A percentile compares a stretch with the other conserved stretches of the same genome.
Evolutionary conservation across 805 yeast genomes (phyloP).

Genomic region (Candida suzukii): DNA sequence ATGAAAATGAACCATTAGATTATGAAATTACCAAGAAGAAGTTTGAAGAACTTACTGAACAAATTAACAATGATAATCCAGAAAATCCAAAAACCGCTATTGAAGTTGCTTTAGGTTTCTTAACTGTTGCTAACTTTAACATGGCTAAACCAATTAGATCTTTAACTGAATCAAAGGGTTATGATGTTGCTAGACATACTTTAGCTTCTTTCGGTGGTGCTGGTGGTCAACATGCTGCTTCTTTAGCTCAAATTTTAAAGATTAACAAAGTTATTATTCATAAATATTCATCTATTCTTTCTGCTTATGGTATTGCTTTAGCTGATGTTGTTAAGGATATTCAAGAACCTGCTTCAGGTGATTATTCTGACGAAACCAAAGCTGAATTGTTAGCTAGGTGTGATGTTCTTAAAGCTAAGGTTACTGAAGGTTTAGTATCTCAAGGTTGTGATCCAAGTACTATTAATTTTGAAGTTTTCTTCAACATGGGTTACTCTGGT

Average conservation of each 20-base stretch:
- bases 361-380: conserved; percentile 6
- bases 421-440: conserved; percentile 18
- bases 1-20: conserved; percentile 64
- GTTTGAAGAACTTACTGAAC: conserved; percentile 44
- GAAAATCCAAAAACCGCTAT: conserved; percentile 40
- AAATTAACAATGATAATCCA: conserved; percentile 38
- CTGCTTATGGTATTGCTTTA: conserved; percentile 76
- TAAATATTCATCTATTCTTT: conserved; percentile 65
- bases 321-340: conserved; percentile 32
- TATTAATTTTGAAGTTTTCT: conserved; percentile 27
- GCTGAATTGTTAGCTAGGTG: conserved; percentile 9
- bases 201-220: conserved; percentile 84
- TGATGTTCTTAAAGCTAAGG: conserved; percentile 9
- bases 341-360: conserved; percentile 17
- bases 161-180: conserved; percentile 75
- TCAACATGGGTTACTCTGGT: conserved; percentile 73
- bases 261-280: conserved; percentile 62
- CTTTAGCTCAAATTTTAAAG: conserved; percentile 62
- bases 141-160: conserved; percentile 82
- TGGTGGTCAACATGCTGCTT: conserved; percentile 80
- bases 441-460: conserved; percentile 18
- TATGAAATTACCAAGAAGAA: conserved; percentile 39
- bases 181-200: conserved; percentile 51
- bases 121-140: conserved; percentile 72
- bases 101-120: conserved; percentile 70